These are phyloP conservation scores for Aspergillus udagawae DNA, from an alignment of 2,329 filamentous ascomycete genomes.

Conservation along the genomic window DNA sequence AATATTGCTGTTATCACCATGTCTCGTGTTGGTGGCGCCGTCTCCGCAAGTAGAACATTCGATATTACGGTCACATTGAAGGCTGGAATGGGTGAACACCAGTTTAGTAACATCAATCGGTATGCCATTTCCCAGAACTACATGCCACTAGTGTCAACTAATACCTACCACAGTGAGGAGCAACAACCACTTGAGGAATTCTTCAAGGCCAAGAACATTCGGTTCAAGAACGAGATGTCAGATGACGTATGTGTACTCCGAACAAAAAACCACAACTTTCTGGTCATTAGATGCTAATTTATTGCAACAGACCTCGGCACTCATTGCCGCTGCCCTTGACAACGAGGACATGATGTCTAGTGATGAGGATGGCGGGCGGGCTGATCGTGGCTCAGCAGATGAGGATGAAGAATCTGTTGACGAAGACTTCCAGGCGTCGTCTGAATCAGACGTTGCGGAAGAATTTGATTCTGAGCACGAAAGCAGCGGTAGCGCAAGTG, in stretches of 20 bases:
- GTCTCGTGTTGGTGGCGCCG: conserved; percentile 88
- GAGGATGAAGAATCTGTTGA: conserved; percentile 95
- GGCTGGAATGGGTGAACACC: conserved; percentile 77
- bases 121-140: conserved; percentile 25
- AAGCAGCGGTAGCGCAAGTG: conserved; percentile 68
- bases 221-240: conserved; percentile 98
- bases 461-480: conserved; percentile 92
- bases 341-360: conserved; percentile 80
- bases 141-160: conserved; percentile 16
- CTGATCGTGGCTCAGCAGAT: conserved; percentile 85
- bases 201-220: conserved; percentile 91
- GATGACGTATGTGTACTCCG: conserved; percentile 67
- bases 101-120: conserved; percentile 99
- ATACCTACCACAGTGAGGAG: conserved; percentile 61
- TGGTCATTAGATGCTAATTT: conserved; percentile 21
- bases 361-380: conserved; percentile 68
- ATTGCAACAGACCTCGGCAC: conserved; percentile 46
- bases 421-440: conserved; percentile 91
- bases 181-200: conserved; percentile 95
- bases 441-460: conserved; percentile 92
- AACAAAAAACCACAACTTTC: background rate
- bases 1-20: conserved; percentile 89
- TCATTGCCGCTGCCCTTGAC: conserved; percentile 75
- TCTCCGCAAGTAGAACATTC: conserved; percentile 91
- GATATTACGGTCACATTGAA: conserved; percentile 94